Base-by-base conservation (phyloP, 768 basidiomycete genomes). In the Mycena pura region DNA sequence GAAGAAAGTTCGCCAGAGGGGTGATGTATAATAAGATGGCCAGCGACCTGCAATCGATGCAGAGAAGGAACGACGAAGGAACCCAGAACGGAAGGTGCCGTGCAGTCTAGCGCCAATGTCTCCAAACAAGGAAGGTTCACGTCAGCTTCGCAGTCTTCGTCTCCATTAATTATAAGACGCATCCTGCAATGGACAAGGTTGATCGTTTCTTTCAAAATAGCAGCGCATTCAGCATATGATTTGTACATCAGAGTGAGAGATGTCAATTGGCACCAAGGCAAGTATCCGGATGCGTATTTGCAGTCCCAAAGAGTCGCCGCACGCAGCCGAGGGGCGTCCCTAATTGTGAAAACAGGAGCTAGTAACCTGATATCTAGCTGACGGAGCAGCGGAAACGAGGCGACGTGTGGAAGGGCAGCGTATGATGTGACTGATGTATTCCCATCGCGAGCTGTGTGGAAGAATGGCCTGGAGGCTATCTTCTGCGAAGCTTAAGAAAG, bases 231-330 rank as follows among this genome's bases (percentile, higher is more conserved):
- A 6, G 24, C 7, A 3, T 8, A 27, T 27, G 25, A 3, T 46
- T 46, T 15, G 3, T 8, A 24, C 6, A 46, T 21, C 44, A 46
- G 29, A 7, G 44, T 46, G 4, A 46, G 28, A 24, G 44, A 46
- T 14, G 44, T 46, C 15, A 46, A 36, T 25, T 58, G 57, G 24
- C 24, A 49, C 57, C 47, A 50, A 2, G 57, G 57, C 6, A 58
- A 28, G 27, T 34, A 1, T 9, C 14, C 27, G 9, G 22, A 6
- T 5, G 24, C 3, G 8, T 10, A 9, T 7, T 29, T 6, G n/a
- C 34, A 5, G 24, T 43, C 22, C 28, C 17, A 32, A 10, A 49
- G 29, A 0, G 57, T 50, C 24, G 27, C 47, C 9, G 28, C n/a
- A 5, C 47, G 46, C 6, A 57, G 39, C 11, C 10, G 29, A 28